Evolutionary conservation across 2,329 filamentous ascomycete species (phyloP), one percentile per base, ranked within the genome.

Genomic region (Venturia pyrina): DNA sequence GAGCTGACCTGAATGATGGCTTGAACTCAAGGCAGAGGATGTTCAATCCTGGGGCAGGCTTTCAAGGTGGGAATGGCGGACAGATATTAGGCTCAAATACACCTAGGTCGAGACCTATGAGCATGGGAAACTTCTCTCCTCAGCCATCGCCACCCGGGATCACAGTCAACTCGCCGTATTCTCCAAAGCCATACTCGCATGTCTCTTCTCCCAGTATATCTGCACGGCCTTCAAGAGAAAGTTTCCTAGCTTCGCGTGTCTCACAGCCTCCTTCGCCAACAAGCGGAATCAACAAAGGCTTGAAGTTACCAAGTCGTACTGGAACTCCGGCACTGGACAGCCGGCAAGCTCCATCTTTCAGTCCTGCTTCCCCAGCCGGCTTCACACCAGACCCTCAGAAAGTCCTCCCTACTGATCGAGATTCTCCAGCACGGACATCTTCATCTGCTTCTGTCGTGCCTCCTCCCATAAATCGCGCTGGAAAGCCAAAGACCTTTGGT

Each of bases 401-500:
- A 34, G 24, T 34, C 46, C 17, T 57, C 10, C 48, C 28, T 19
- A 17, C 32, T 28, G 63, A 61, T 21, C 63, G 34, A 15, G 43
- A 57, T 17, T 48, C 44, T 41, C 60, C 61, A n/a, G 63, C 70
- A 17, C 67, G 76, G 13, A 72, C 73, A 48, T 71, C 72, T n/a
- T 73, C 73, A 40, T 71, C 72, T n/a, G 70, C 73, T 11, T 63
- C 64, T 37, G n/a, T 41, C 44, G 69, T 75, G 34, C 90, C 90
- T 11, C 91, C 91, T 5, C 89, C 89, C 0, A 83, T 93, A 46
- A 95, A 96, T 74, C 86, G 93, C 65, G 86, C 87, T 40, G 90
- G 90, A 50, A 96, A 96, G 75, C 88, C 89, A 4, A 87, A 85
- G 71, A 83, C 89, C 3, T 67, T 66, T 41, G 65, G 64, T 1